phyloP scores from a whole-genome alignment of 208 protist genomes.

The Leishmania major region DNA sequence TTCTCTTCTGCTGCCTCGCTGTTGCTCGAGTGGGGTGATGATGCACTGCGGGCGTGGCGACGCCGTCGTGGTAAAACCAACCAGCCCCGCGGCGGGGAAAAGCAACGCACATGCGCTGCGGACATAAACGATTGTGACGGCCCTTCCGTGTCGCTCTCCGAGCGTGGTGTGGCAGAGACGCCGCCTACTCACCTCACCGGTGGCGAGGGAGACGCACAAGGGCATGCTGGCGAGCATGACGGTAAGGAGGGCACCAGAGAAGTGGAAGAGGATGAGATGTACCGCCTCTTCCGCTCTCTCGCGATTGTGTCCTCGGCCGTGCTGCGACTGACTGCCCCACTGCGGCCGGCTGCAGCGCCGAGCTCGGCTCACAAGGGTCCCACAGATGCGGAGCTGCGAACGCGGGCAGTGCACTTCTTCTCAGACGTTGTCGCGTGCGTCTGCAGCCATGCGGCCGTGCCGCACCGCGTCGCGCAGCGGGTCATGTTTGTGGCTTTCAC shows the following conservation, averaged over 20 bases:
- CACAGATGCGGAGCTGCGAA: constrained; percentile 6
- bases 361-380: background rate
- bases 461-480: constrained; percentile 16
- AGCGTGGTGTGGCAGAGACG: constrained; percentile 9
- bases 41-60: background rate
- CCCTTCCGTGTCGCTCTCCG: background rate
- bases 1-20: background rate
- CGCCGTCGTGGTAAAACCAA: background rate
- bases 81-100: background rate
- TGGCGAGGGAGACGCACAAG: background rate
- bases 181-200: background rate
- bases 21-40: constrained; percentile 8
- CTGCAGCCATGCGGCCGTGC: constrained; percentile 19
- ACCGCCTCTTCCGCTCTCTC: constrained; percentile 26
- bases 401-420: constrained; percentile 16
- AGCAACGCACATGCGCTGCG: background rate
- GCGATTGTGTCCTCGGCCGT: constrained; percentile 11
- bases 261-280: constrained; percentile 23
- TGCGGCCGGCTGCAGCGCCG: background rate
- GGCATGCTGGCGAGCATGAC: background rate
- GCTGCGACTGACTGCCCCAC: constrained; percentile 16
- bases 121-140: background rate
- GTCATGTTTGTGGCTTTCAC: constrained; percentile 11
- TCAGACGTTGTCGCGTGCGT: constrained; percentile 15
- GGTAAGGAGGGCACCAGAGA: background rate